Evolutionary conservation across 2,329 filamentous ascomycete species (phyloP).

Genomic region (Verticillium tricorpus): DNA sequence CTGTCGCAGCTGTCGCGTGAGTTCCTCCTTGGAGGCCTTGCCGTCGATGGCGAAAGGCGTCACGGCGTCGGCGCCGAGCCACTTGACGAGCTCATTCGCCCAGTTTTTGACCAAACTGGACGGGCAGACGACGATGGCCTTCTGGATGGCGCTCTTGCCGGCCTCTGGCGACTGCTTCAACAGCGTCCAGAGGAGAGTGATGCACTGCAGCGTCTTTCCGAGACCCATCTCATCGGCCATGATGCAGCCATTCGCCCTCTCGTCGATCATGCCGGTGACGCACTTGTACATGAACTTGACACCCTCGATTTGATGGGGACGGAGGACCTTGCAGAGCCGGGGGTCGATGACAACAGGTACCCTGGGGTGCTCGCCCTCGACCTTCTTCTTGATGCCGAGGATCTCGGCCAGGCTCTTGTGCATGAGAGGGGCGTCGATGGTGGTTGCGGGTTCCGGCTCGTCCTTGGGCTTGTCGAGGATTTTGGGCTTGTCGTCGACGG

Average conservation of each 20-base stretch:
- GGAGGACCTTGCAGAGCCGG: conserved; percentile 77
- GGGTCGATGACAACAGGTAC: conserved; percentile 99
- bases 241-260: conserved; percentile 93
- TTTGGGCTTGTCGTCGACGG: conserved; percentile 77
- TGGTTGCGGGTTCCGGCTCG: conserved; percentile 38
- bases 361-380: conserved; percentile 72
- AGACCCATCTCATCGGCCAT: conserved; percentile 99
- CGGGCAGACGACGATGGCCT: conserved; percentile 93
- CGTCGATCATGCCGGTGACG: conserved; percentile 91
- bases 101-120: conserved; percentile 96
- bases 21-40: conserved; percentile 90
- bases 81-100: conserved; percentile 96
- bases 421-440: conserved; percentile 73
- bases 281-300: conserved; percentile 97
- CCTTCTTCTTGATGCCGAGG: conserved; percentile 85
- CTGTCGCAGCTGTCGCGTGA: conserved; percentile 84
- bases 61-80: conserved; percentile 88
- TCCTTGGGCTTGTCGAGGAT: conserved; percentile 20
- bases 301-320: conserved; percentile 95
- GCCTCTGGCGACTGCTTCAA: conserved; percentile 93
- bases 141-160: conserved; percentile 91
- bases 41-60: conserved; percentile 94
- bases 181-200: conserved; percentile 92
- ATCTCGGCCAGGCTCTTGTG: conserved; percentile 97
- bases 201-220: conserved; percentile 96